A percentile compares a stretch with the other conserved stretches of the same genome.
Conservation (phyloP, 2,329 filamentous ascomycete species). For the Amylocarpus encephaloides region DNA sequence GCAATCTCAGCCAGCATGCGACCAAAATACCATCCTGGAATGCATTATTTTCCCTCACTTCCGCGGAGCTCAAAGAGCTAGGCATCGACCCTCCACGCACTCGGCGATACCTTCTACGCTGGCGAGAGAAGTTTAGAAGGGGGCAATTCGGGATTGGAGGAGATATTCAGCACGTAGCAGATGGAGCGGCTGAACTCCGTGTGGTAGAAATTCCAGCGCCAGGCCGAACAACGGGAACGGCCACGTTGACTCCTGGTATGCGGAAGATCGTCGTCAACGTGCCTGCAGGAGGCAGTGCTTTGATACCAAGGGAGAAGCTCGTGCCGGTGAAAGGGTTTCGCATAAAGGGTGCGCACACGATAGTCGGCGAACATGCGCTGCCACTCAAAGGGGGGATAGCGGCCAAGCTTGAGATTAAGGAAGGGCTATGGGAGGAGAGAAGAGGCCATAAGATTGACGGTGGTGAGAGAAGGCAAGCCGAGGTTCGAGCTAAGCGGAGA, state of each 20-base stretch:
- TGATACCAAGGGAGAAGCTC: conserved; percentile 35
- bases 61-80: conserved; percentile 69
- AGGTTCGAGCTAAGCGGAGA: conserved; percentile 81
- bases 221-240: conserved; percentile 37
- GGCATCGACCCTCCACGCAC: conserved; percentile 81
- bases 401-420: conserved; percentile 63
- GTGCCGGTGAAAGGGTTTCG: conserved; percentile 58
- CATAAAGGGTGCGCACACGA: conserved; percentile 60
- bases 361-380: conserved; percentile 69
- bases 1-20: conserved; percentile 73
- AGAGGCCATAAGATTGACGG: conserved; percentile 90
- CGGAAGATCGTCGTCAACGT: conserved; percentile 53
- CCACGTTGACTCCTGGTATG: conserved; percentile 47
- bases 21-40: conserved; percentile 89
- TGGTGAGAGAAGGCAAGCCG: conserved; percentile 81
- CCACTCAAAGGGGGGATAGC: conserved; percentile 59
- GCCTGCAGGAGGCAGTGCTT: conserved; percentile 37
- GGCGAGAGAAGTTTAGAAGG: conserved; percentile 77
- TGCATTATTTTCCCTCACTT: conserved; percentile 75
- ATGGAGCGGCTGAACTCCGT: conserved; percentile 47
- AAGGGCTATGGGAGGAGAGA: conserved; percentile 90
- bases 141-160: conserved; percentile 77
- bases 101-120: conserved; percentile 77
- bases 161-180: conserved; percentile 65
- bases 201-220: conserved; percentile 36